Evolutionary conservation across 768 basidiomycete genomes (phyloP), one percentile per base, ranked within the genome.

Genomic region (Lactarius deliciosus): DNA sequence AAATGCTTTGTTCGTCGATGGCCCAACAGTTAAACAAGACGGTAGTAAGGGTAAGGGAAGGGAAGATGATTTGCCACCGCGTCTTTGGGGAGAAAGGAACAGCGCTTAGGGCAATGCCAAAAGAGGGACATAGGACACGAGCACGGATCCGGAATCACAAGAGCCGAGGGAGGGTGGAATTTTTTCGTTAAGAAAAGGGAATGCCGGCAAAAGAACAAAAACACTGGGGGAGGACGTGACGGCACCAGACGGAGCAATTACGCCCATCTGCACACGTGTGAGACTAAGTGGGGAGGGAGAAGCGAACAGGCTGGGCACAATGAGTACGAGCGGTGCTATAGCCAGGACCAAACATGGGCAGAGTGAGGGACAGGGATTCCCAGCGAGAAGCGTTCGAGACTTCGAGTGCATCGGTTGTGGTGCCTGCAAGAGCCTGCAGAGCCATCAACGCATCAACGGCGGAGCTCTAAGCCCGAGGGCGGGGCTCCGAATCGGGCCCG

Each of bases 191-290:
- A 28, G 61, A 11, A 45, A 54, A 8, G 61, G 40, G 43, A 25
- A 58, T 66, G 50, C 61, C 38, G 47, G 38, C 61, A 66, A 25
- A 28, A 22, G 50, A 43, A 53, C 28, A 59, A 63, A 43, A 62
- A 32, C 4, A 36, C 40, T 36, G 60, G n/a, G 57, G 22, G 20
- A 57, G 11, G 45, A 57, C n/a, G 54, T 62, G n/a, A 63, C 22
- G 47, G 30, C 57, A 66, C 61, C 56, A 38, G 30, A 25, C 50
- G 28, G 59, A 34, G 55, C 56, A 61, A 28, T 62, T 38, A 57
- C 65, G 53, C 41, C 32, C 13, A 32, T 38, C 15, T n/a, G 30
- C 5, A 40, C 36, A 57, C 53, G 62, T 34, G 53, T 54, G 20
- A 22, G 13, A 13, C 60, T 20, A 62, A 28, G 47, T 25, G 38